Percentiles rank a stretch among this genome's conserved stretches.
These are phyloP conservation scores for Ramalina intermedia DNA, from an alignment of 495 filamentous ascomycete genomes.

Conservation along the genomic window DNA sequence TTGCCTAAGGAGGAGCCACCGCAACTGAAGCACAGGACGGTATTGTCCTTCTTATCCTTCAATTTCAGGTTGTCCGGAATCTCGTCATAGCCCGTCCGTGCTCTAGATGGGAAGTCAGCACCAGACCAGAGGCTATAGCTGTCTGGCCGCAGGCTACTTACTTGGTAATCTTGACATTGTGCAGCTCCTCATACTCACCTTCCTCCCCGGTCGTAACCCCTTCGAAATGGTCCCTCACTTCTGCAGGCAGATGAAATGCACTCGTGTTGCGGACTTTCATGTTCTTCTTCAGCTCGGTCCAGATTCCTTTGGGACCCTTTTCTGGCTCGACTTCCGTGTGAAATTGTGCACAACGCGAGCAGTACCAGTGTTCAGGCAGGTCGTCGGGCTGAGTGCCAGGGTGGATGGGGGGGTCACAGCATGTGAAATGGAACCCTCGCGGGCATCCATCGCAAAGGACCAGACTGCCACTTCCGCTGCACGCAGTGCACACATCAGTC, in stretches of 20 bases:
- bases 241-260: constrained; percentile 55
- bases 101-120: constrained; percentile 25
- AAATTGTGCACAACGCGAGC: constrained; percentile 32
- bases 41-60: constrained; percentile 50
- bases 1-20: constrained; percentile 39
- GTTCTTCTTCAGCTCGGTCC: constrained; percentile 28
- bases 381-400: constrained; percentile 53
- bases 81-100: constrained; percentile 42
- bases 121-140: constrained; percentile 2
- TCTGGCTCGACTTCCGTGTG: constrained; percentile 12
- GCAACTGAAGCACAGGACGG: constrained; percentile 59
- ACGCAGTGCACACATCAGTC: constrained; percentile 75
- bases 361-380: constrained; percentile 68
- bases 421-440: constrained; percentile 74
- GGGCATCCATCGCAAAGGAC: constrained; percentile 88
- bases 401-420: constrained; percentile 67
- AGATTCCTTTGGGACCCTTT: neutral
- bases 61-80: constrained; percentile 50
- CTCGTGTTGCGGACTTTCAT: constrained; percentile 34
- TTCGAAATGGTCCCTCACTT: constrained; percentile 58
- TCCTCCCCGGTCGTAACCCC: constrained; percentile 56
- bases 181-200: constrained; percentile 63
- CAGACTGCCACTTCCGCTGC: constrained; percentile 65
- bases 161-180: constrained; percentile 20
- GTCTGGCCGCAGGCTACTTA: constrained; percentile 17